These are phyloP conservation scores for Coemansia sp. DNA, from an alignment of 192 early-diverging fungal species.

Conservation along the genomic window DNA sequence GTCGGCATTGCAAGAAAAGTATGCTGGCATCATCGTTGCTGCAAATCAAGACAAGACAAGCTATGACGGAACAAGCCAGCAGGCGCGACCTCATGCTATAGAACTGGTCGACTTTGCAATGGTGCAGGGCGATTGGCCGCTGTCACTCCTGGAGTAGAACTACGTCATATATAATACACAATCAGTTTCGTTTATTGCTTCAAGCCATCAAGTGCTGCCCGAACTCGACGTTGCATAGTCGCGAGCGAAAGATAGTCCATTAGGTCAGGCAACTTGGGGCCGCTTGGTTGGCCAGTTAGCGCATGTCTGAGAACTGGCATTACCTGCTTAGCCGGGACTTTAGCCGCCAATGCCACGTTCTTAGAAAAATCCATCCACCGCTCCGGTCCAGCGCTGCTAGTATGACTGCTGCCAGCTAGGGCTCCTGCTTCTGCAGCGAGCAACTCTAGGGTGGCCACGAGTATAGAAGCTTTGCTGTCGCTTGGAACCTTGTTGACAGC, in stretches of 20 bases:
- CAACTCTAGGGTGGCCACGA: background rate
- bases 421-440: background rate
- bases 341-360: constrained; percentile 40
- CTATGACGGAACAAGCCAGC: background rate
- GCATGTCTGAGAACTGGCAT: constrained; percentile 67
- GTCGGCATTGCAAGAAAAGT: background rate
- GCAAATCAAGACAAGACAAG: background rate
- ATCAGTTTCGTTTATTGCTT: background rate
- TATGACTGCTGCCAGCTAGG: background rate
- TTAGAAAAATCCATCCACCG: constrained; percentile 31
- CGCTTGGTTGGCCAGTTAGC: constrained; percentile 57
- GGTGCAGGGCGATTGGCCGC: background rate
- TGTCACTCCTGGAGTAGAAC: background rate
- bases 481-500: constrained; percentile 11
- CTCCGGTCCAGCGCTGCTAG: background rate
- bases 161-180: background rate
- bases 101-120: constrained; percentile 10
- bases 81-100: background rate
- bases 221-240: constrained; percentile 11
- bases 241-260: constrained; percentile 22
- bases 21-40: background rate
- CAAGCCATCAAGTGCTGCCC: background rate
- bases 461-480: constrained; percentile 23
- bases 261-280: constrained; percentile 40
- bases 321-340: constrained; percentile 48